phyloP scores from a whole-genome alignment of 2,329 filamentous ascomycete species.

The Fusarium clavum region DNA sequence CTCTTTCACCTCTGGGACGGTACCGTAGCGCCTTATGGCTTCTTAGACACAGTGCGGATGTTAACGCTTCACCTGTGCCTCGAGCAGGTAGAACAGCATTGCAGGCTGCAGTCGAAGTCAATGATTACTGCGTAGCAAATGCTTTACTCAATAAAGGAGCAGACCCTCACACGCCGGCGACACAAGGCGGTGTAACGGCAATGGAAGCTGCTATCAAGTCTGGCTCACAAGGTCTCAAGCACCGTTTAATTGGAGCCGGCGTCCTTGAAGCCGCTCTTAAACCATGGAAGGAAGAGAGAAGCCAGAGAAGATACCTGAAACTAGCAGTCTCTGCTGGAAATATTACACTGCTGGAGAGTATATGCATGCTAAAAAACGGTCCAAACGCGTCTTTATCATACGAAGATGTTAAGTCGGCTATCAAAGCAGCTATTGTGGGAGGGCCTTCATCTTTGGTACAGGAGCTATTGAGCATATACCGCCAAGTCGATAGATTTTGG shows the following conservation, averaged over 20 bases:
- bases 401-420: background rate
- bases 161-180: rapidly evolving
- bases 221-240: background rate
- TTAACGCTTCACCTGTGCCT: background rate
- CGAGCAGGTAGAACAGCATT: background rate
- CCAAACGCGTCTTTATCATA: rapidly evolving
- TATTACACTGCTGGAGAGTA: background rate
- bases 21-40: rapidly evolving
- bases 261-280: too few species aligned
- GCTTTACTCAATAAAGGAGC: rapidly evolving
- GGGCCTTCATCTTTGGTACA: background rate
- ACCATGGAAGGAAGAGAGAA: too few species aligned
- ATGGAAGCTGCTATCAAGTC: background rate
- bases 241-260: too few species aligned
- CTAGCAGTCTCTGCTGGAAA: background rate
- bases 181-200: background rate
- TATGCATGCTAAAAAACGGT: rapidly evolving
- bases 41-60: background rate
- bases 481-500: background rate
- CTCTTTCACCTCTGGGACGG: background rate
- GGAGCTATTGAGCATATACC: background rate
- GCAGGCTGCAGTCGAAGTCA: background rate
- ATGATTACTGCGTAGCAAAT: rapidly evolving
- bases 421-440: background rate
- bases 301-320: background rate